These are phyloP conservation scores for Pseudomassariella vexata DNA, from an alignment of 2,329 filamentous ascomycete species.

Conservation along the genomic window DNA sequence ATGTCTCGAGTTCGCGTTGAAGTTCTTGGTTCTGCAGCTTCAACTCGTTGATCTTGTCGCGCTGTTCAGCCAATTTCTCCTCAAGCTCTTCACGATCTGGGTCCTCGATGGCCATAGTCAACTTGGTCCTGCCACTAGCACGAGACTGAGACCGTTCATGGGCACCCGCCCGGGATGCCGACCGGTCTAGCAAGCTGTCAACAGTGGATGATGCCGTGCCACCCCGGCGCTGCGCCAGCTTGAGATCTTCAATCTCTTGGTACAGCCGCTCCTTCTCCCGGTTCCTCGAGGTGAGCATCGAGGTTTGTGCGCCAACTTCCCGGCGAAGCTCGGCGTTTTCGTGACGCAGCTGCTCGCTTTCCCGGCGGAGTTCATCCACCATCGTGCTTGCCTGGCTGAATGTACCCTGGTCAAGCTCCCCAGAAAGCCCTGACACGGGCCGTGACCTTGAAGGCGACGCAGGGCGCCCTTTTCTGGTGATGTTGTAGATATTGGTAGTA, in stretches of 20 bases:
- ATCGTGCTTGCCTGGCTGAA: slow-evolving; percentile 59
- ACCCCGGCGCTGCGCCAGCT: slow-evolving; percentile 74
- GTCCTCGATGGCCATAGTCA: slow-evolving; percentile 60
- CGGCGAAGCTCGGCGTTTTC: slow-evolving; percentile 90
- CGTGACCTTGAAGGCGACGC: slow-evolving; percentile 39
- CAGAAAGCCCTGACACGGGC: slow-evolving; percentile 43
- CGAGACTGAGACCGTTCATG: slow-evolving; percentile 70
- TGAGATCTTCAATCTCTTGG: slow-evolving; percentile 95
- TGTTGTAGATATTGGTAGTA: slow-evolving; percentile 63
- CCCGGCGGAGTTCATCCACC: slow-evolving; percentile 67
- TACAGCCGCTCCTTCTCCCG: slow-evolving; percentile 92
- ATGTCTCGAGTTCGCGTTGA: slow-evolving; percentile 73
- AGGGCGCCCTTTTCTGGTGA: slow-evolving; percentile 48
- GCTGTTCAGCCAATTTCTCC: slow-evolving; percentile 72
- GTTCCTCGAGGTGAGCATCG: slow-evolving; percentile 94
- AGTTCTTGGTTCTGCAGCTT: slow-evolving; percentile 89
- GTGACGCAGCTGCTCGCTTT: slow-evolving; percentile 72
- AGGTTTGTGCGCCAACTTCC: slow-evolving; percentile 91
- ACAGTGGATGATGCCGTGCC: slow-evolving; percentile 60
- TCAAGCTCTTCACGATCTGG: slow-evolving; percentile 82
- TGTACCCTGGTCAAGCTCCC: slow-evolving; percentile 44
- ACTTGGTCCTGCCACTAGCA: slow-evolving; percentile 61
- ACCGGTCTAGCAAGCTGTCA: slow-evolving; percentile 91
- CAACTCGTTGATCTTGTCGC: slow-evolving; percentile 80
- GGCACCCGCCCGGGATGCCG: slow-evolving; percentile 71